Percentiles rank a stretch among this genome's conserved stretches.
Evolutionary conservation across 2,329 filamentous ascomycete species (phyloP).

Genomic region (Ophiobolus disseminans): DNA sequence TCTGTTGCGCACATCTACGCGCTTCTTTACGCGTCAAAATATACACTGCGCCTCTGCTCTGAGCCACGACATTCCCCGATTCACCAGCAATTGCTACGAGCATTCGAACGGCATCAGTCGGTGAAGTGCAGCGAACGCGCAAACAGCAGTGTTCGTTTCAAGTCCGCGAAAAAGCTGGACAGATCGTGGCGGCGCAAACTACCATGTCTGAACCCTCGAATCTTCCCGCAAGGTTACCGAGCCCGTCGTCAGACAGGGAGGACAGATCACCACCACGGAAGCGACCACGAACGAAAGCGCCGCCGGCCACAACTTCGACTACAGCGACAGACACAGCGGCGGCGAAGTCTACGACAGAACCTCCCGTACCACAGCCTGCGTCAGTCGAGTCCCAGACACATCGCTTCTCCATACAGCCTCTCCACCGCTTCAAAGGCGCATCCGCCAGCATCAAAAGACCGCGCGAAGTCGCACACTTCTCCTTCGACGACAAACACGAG

Average conservation of each 20-base stretch:
- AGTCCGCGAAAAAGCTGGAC: too few species aligned
- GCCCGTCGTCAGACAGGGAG: conserved; percentile 14
- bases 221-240: conserved; percentile 11
- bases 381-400: conserved; percentile 13
- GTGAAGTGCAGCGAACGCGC: too few species aligned
- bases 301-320: conserved; percentile 23
- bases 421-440: conserved; percentile 43
- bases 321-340: neutral
- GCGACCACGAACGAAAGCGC: conserved; percentile 45
- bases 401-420: conserved; percentile 39
- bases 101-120: neutral
- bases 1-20: neutral
- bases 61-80: neutral
- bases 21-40: conserved; percentile 3
- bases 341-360: too few species aligned
- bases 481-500: conserved; percentile 83
- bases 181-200: neutral
- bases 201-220: neutral
- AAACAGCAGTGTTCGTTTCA: too few species aligned
- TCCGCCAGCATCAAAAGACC: conserved; percentile 46
- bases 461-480: conserved; percentile 91
- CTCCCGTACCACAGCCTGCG: neutral
- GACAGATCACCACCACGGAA: conserved; percentile 35
- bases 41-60: neutral
- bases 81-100: neutral